phyloP scores from a whole-genome alignment of 345 rosid species.

The Odontarrhena argentea region DNA sequence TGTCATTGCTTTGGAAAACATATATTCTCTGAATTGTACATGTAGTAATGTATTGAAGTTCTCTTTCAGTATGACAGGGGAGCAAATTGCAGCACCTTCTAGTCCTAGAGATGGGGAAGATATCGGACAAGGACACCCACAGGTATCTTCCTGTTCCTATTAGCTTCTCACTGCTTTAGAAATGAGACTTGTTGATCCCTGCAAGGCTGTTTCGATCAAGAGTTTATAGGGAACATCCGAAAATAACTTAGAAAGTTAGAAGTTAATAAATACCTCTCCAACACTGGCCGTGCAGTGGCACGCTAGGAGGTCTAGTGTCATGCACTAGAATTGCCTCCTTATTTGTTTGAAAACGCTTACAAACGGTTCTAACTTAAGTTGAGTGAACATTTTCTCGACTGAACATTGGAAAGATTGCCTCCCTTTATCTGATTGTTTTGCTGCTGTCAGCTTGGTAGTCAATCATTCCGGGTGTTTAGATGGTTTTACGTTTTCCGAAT shows the following conservation, averaged over 20 bases:
- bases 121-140: constrained; percentile 55
- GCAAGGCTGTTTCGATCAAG: constrained; percentile 12
- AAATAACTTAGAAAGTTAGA: background rate
- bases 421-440: constrained; percentile 23
- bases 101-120: constrained; percentile 94
- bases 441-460: constrained; percentile 18
- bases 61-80: constrained; percentile 86
- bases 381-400: constrained; percentile 6
- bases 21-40: constrained; percentile 24
- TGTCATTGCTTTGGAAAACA: constrained; percentile 23
- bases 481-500: constrained; percentile 8
- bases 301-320: constrained; percentile 20
- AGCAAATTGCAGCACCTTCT: constrained; percentile 79
- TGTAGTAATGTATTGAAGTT: constrained; percentile 39
- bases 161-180: constrained; percentile 17
- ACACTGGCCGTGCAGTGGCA: constrained; percentile 19
- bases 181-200: constrained; percentile 22
- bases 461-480: constrained; percentile 6
- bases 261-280: background rate
- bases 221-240: constrained; percentile 9
- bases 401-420: constrained; percentile 23
- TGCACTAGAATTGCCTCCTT: constrained; percentile 21
- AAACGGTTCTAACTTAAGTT: constrained; percentile 17
- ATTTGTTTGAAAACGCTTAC: constrained; percentile 4
- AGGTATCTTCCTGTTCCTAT: constrained; percentile 48